Evolutionary conservation across 768 basidiomycete species (phyloP).

Genomic region (Agrocybe chaxingu): DNA sequence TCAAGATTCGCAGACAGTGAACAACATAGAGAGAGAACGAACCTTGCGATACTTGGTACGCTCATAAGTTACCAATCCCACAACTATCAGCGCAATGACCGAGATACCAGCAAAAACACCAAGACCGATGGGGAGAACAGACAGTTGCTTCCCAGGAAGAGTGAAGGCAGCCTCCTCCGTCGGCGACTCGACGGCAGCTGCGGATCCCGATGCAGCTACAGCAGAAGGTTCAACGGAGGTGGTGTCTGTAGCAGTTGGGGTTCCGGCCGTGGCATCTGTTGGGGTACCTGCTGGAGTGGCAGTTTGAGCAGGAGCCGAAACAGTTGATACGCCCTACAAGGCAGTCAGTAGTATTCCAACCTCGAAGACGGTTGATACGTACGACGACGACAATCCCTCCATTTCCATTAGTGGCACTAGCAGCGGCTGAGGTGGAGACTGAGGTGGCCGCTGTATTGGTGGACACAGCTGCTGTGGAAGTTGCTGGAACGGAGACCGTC

Average conservation of each 20-base stretch:
- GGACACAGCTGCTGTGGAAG: constrained; percentile 7
- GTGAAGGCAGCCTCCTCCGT: constrained; percentile 44
- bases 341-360: not conserved
- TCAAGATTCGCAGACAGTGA: not conserved
- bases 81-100: constrained; percentile 76
- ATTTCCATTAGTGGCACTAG: not conserved
- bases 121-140: constrained; percentile 79
- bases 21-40: constrained; percentile 18
- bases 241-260: constrained; percentile 15
- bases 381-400: constrained; percentile 9
- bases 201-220: constrained; percentile 16
- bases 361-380: not conserved
- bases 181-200: constrained; percentile 31
- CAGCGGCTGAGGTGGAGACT: constrained; percentile 5
- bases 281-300: not conserved
- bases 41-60: constrained; percentile 86
- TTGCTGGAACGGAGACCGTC: constrained; percentile 12
- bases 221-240: constrained; percentile 9
- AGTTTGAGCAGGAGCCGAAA: constrained; percentile 4
- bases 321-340: constrained; percentile 11
- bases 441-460: constrained; percentile 8
- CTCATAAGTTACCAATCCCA: constrained; percentile 84
- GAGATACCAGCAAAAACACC: constrained; percentile 85
- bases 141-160: constrained; percentile 70
- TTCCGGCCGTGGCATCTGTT: not conserved